Evolutionary conservation across 2,329 filamentous ascomycete species (phyloP).

Genomic region (Pseudogymnoascus sp.): DNA sequence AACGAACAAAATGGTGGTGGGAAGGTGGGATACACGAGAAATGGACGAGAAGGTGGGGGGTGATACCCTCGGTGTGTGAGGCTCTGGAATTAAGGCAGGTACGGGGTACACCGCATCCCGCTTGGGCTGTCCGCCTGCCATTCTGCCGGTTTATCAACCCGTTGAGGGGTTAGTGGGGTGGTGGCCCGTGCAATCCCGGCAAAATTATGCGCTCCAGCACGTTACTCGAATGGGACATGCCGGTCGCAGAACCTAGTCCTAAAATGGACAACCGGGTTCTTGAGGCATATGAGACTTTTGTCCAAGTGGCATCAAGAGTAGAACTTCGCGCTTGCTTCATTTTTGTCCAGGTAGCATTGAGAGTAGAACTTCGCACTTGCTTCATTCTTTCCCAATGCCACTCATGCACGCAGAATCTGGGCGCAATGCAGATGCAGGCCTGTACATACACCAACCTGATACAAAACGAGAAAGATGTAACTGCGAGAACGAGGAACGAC

Average conservation of each 20-base stretch:
- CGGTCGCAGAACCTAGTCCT: not conserved
- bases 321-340: not conserved
- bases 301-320: not conserved
- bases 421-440: not conserved
- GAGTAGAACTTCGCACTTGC: not conserved
- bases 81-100: not conserved
- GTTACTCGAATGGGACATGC: not conserved
- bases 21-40: not conserved
- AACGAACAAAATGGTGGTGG: not conserved
- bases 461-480: not conserved
- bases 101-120: not conserved
- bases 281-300: not conserved
- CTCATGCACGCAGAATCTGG: not conserved
- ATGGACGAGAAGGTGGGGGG: not conserved
- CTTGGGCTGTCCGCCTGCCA: not conserved
- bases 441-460: not conserved
- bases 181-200: not conserved
- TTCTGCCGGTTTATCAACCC: conserved; percentile 2
- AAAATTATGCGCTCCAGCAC: not conserved
- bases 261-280: not conserved
- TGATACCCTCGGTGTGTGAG: not conserved
- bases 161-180: not conserved
- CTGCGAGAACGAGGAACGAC: not conserved
- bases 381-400: not conserved
- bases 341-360: not conserved